Evolutionary conservation across 108 stramenopile species (phyloP).

Genomic region (Nitzschia sp.): DNA sequence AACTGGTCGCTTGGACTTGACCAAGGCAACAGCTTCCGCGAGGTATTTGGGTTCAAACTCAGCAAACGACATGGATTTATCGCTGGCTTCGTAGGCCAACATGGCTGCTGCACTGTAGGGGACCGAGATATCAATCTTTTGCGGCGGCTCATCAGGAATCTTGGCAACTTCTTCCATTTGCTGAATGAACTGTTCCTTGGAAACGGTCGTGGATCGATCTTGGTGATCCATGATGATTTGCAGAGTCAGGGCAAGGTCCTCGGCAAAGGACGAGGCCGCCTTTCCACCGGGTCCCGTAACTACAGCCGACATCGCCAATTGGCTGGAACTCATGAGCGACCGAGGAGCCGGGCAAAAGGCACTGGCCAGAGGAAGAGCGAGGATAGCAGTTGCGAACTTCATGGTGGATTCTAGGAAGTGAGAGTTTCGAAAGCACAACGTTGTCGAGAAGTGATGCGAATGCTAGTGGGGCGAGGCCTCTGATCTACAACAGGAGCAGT

Average conservation of each 20-base stretch:
- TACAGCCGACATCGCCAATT: slow-evolving; percentile 8
- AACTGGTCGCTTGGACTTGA: slow-evolving; percentile 42
- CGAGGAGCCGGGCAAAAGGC: slow-evolving; percentile 26
- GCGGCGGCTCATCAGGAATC: slow-evolving; percentile 1
- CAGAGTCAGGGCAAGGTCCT: slow-evolving; percentile 54
- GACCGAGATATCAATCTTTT: slow-evolving; percentile 33
- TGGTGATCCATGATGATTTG: slow-evolving; percentile 54
- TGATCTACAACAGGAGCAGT: too few relatives aligned
- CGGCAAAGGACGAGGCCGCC: slow-evolving; percentile 46
- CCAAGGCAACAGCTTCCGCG: slow-evolving; percentile 39
- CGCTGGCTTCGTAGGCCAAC: slow-evolving; percentile 40
- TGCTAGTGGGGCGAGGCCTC: too few relatives aligned
- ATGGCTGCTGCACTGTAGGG: slow-evolving; percentile 49
- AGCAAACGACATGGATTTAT: slow-evolving; percentile 38
- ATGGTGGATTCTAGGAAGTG: too few relatives aligned
- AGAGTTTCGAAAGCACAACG: too few relatives aligned
- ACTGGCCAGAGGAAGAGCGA: slow-evolving; percentile 20
- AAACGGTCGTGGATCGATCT: slow-evolving; percentile 40
- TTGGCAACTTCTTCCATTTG: slow-evolving; percentile 38
- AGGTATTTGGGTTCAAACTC: slow-evolving; percentile 39
- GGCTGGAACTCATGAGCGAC: not conserved
- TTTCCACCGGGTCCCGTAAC: slow-evolving; percentile 39
- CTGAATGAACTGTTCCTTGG: slow-evolving; percentile 46
- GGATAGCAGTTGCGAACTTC: slow-evolving; percentile 24
- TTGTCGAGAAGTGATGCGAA: too few relatives aligned